phyloP scores from a whole-genome alignment of 73 alveolate species.

The Paramecium sexaurelia region DNA sequence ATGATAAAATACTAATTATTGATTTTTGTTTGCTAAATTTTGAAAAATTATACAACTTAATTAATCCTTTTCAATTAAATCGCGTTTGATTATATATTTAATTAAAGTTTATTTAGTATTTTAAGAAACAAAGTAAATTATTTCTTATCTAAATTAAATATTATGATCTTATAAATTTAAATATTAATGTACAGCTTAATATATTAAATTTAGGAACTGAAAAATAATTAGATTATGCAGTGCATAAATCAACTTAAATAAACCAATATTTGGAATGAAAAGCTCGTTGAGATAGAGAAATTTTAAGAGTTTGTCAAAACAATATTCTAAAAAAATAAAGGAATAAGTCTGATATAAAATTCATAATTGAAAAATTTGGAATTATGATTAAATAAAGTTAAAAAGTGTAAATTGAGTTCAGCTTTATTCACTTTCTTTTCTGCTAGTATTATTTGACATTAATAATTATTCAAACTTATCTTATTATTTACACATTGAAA shows the following conservation, averaged over 20 bases:
- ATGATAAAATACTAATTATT: no score
- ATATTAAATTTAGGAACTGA: no score
- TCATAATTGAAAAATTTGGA: neutral
- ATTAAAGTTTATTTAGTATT: no score
- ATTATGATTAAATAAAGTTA: neutral
- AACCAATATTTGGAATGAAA: neutral
- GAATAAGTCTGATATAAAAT: neutral
- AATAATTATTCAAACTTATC: neutral
- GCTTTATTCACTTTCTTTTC: slow-evolving; percentile 30
- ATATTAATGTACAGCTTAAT: no score
- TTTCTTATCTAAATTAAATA: no score
- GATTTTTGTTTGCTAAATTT: no score
- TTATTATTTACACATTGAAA: neutral
- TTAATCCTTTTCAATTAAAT: no score
- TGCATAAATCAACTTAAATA: neutral
- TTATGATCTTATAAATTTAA: no score
- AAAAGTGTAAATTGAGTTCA: neutral
- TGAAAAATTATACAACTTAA: no score
- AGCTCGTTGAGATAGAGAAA: neutral
- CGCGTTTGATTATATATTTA: no score
- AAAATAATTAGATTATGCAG: no score
- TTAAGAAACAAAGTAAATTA: no score
- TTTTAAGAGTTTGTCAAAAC: neutral
- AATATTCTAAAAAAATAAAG: neutral
- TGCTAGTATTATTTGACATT: neutral